Evolutionary conservation across 2,329 filamentous ascomycete species (phyloP).

Genomic region (Gnomoniopsis smithogilvyi): DNA sequence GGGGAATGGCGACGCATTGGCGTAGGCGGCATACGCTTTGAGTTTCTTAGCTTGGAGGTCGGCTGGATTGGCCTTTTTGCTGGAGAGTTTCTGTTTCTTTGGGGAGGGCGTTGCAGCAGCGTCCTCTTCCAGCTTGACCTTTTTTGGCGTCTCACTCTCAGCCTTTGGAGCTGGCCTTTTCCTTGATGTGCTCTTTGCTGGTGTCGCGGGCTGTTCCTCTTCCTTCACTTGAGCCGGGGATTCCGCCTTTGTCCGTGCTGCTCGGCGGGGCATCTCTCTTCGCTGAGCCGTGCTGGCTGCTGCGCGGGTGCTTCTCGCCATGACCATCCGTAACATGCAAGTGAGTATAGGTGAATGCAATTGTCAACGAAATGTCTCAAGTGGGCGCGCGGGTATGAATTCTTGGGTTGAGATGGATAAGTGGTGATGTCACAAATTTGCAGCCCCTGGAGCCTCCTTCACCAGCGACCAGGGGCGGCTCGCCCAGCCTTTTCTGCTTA

Average conservation of each 20-base stretch:
- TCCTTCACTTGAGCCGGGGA: slow-evolving; percentile 1
- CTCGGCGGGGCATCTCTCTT: slow-evolving; percentile 9
- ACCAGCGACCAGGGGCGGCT: neutral
- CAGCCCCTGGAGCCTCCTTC: neutral
- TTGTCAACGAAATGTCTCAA: neutral
- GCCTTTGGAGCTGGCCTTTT: slow-evolving; percentile 14
- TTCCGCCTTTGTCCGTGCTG: slow-evolving; percentile 13
- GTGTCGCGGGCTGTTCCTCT: neutral
- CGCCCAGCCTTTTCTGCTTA: neutral
- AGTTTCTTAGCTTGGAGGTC: slow-evolving; percentile 40
- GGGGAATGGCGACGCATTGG: slow-evolving; percentile 59
- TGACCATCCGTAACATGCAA: slow-evolving; percentile 10
- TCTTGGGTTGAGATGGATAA: neutral
- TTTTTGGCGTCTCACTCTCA: slow-evolving; percentile 9
- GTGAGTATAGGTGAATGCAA: neutral
- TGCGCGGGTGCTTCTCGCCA: slow-evolving; percentile 13
- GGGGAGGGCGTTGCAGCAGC: neutral
- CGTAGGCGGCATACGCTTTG: slow-evolving; percentile 38
- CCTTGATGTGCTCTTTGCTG: neutral
- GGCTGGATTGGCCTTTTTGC: slow-evolving; percentile 8
- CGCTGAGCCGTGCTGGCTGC: slow-evolving; percentile 8
- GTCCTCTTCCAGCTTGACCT: slow-evolving; percentile 7
- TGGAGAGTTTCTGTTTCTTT: slow-evolving; percentile 12
- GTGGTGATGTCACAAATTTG: slow-evolving; percentile 16
- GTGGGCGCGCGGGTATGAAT: neutral